phyloP scores from a whole-genome alignment of 1,284 basidiomycete genomes.

The Sporisorium reilianum region DNA sequence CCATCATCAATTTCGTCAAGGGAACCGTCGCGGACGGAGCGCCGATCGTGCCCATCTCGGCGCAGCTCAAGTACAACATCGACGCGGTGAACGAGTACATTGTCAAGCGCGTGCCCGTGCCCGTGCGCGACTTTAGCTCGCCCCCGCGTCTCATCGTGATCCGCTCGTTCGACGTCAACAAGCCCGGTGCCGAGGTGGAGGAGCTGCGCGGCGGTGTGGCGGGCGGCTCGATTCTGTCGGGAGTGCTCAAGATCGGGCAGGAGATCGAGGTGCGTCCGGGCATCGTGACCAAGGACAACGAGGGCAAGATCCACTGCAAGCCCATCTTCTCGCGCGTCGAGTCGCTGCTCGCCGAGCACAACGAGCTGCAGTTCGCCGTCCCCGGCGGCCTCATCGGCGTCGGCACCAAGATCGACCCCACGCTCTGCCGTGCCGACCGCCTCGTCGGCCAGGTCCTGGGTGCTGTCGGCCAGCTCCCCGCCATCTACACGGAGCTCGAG shows the following conservation, averaged over 20 bases:
- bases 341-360: slow-evolving; percentile 92
- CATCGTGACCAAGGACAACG: slow-evolving; percentile 93
- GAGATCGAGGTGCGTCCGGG: slow-evolving; percentile 98
- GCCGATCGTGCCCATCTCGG: slow-evolving; percentile 97
- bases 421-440: slow-evolving; percentile 94
- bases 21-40: slow-evolving; percentile 94
- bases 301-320: slow-evolving; percentile 89
- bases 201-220: slow-evolving; percentile 98
- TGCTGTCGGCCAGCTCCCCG: slow-evolving; percentile 90
- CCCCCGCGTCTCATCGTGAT: slow-evolving; percentile 96
- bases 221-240: slow-evolving; percentile 93
- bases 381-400: slow-evolving; percentile 98
- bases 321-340: slow-evolving; percentile 94
- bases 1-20: slow-evolving; percentile 67
- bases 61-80: slow-evolving; percentile 98
- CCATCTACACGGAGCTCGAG: slow-evolving; percentile 91
- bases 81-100: slow-evolving; percentile 99
- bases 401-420: slow-evolving; percentile 95
- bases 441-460: slow-evolving; percentile 96
- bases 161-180: slow-evolving; percentile 99
- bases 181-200: slow-evolving; percentile 95
- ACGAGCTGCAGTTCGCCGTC: slow-evolving; percentile 92
- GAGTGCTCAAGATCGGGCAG: slow-evolving; percentile 88
- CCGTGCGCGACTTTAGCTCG: slow-evolving; percentile 89
- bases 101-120: slow-evolving; percentile 94